Conservation (phyloP, 306 rosid species). For the Pyrus communis region DNA sequence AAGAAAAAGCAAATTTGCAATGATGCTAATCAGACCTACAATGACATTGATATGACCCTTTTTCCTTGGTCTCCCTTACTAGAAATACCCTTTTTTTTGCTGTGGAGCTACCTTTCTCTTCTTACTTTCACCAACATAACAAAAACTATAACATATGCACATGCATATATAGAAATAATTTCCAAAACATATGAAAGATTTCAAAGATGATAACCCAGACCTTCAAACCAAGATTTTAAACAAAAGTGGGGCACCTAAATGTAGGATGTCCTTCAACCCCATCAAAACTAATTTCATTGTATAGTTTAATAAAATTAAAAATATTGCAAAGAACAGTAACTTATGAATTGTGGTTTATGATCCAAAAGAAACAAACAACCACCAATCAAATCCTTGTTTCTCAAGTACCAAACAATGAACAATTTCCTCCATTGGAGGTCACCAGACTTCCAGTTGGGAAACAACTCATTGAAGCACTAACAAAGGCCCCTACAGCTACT, state of each 20-base stretch:
- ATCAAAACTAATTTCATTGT: not conserved
- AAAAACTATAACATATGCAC: not conserved
- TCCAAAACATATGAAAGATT: not conserved
- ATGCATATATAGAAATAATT: not conserved
- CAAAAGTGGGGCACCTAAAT: not conserved
- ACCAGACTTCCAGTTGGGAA: constrained; percentile 52
- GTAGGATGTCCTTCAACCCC: not conserved
- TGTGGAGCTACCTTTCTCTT: not conserved
- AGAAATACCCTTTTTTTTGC: not conserved
- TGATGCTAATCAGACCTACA: not conserved
- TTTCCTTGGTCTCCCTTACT: not conserved
- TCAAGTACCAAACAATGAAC: constrained; percentile 32
- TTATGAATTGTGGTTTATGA: constrained; percentile 8
- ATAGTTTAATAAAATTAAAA: too few relatives aligned
- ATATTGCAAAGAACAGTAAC: too few relatives aligned
- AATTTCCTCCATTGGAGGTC: constrained; percentile 27
- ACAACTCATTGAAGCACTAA: constrained; percentile 74
- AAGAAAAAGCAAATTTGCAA: too few relatives aligned
- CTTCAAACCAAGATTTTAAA: not conserved
- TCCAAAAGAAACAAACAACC: constrained; percentile 40
- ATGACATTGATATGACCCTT: not conserved
- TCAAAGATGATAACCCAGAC: not conserved
- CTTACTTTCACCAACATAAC: not conserved
- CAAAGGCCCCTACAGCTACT: constrained; percentile 35
- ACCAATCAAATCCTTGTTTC: constrained; percentile 73